Percentiles rank a stretch among this genome's conserved stretches.
Conservation (phyloP, 139 green algal species). For the Chlorella sp. region DNA sequence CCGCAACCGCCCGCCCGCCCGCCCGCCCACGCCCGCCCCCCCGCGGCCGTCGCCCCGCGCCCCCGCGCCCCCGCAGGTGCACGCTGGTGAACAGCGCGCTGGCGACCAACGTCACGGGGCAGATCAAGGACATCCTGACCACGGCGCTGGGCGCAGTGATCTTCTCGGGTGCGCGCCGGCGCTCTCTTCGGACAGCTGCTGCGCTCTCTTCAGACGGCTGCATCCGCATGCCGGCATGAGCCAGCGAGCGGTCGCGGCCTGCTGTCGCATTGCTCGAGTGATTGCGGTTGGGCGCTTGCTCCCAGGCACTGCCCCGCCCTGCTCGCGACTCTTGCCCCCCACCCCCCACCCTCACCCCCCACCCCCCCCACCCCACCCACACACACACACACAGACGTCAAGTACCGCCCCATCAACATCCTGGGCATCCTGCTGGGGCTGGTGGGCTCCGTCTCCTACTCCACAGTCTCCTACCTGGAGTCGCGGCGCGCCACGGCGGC, state of each 20-base stretch:
- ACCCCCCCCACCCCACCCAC: background rate
- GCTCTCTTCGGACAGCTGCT: too few relatives aligned
- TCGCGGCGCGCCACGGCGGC: too few relatives aligned
- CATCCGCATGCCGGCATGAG: too few relatives aligned
- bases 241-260: too few relatives aligned
- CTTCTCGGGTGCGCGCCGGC: constrained; percentile 61
- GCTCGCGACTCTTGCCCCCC: too few relatives aligned
- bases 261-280: too few relatives aligned
- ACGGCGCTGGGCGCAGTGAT: constrained; percentile 53
- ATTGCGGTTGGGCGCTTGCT: too few relatives aligned
- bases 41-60: background rate
- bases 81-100: constrained; percentile 56
- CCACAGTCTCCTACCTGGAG: constrained; percentile 10
- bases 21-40: too few relatives aligned
- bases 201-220: too few relatives aligned
- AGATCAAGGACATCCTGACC: constrained; percentile 63
- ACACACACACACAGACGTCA: constrained; percentile 5
- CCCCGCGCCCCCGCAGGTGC: constrained; percentile 29
- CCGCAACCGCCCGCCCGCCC: too few relatives aligned
- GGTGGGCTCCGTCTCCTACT: constrained; percentile 15
- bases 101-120: constrained; percentile 57
- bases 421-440: constrained; percentile 26
- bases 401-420: constrained; percentile 12
- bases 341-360: background rate
- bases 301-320: too few relatives aligned